Percentiles rank a stretch among this genome's conserved stretches.
phyloP scores from a whole-genome alignment of 2,329 filamentous ascomycete species.

The Epichloe sibirici region DNA sequence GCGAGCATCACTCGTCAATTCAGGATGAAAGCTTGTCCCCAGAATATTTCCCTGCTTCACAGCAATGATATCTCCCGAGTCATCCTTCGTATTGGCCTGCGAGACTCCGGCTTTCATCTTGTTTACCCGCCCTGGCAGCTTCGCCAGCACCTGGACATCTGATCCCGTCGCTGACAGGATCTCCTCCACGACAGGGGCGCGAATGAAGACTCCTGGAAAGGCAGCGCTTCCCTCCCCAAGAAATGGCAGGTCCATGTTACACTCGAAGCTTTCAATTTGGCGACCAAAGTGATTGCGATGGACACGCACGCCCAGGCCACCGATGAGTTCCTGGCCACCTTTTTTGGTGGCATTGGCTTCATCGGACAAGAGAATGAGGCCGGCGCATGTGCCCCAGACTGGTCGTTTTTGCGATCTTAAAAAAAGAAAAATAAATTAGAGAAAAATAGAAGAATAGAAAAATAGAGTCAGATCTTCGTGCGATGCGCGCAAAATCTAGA shows the following conservation, averaged over 20 bases:
- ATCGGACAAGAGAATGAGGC: conserved; percentile 81
- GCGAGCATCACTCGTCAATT: conserved; percentile 74
- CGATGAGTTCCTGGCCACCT: conserved; percentile 85
- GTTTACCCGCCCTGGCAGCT: conserved; percentile 29
- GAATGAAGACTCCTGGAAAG: conserved; percentile 83
- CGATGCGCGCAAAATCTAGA: no score
- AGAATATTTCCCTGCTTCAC: conserved; percentile 86
- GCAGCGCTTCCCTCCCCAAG: conserved; percentile 27
- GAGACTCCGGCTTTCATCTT: conserved; percentile 26
- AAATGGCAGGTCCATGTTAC: conserved; percentile 61
- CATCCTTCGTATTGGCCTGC: conserved; percentile 25
- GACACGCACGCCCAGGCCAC: conserved; percentile 79
- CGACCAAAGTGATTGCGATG: conserved; percentile 92
- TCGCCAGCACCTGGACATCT: conserved; percentile 39
- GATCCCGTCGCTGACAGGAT: conserved; percentile 38
- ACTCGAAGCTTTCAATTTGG: conserved; percentile 84
- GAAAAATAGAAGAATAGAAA: not conserved
- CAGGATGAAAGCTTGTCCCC: conserved; percentile 91
- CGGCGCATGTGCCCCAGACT: conserved; percentile 93
- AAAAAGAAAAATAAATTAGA: not conserved
- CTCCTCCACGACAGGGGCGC: conserved; percentile 84
- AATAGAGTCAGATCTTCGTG: not conserved
- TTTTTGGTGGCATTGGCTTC: conserved; percentile 80
- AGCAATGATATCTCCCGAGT: conserved; percentile 68
- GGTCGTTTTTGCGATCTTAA: conserved; percentile 53